Conservation (phyloP, 2,329 filamentous ascomycete species). For the Calonectria montana region DNA sequence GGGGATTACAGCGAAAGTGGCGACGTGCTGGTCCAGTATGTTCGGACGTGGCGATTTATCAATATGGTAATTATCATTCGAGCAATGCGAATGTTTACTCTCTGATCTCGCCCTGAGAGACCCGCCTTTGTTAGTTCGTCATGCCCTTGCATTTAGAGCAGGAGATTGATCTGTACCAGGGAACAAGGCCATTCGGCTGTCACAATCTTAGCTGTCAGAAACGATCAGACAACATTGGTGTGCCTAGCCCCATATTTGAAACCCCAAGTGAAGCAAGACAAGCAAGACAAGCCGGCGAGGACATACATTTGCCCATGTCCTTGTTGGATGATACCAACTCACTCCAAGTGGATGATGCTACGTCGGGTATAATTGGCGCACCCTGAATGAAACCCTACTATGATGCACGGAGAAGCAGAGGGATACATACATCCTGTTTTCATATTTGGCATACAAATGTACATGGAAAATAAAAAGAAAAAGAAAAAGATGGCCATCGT, state of each 20-base stretch:
- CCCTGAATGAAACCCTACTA: background rate
- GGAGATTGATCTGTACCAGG: background rate
- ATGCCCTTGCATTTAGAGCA: too few relatives aligned
- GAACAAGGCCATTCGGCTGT: background rate
- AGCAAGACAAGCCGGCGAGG: background rate
- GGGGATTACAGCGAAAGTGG: too few relatives aligned
- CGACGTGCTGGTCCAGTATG: too few relatives aligned
- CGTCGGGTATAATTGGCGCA: background rate
- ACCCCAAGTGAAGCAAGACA: background rate
- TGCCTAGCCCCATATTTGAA: background rate
- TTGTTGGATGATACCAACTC: background rate
- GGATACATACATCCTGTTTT: background rate
- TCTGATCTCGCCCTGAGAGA: background rate
- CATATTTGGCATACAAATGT: background rate
- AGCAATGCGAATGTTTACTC: background rate
- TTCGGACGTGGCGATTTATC: too few relatives aligned
- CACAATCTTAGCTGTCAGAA: background rate
- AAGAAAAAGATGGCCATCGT: conserved; percentile 27
- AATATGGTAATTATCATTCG: too few relatives aligned
- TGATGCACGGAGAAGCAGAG: background rate
- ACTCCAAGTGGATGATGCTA: background rate
- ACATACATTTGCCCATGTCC: background rate
- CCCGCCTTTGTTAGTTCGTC: background rate
- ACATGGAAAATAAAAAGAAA: too few relatives aligned
- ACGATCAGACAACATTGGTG: background rate